These are phyloP conservation scores for Trichoderma orchidacearum DNA, from an alignment of 495 filamentous ascomycete species.

Conservation along the genomic window DNA sequence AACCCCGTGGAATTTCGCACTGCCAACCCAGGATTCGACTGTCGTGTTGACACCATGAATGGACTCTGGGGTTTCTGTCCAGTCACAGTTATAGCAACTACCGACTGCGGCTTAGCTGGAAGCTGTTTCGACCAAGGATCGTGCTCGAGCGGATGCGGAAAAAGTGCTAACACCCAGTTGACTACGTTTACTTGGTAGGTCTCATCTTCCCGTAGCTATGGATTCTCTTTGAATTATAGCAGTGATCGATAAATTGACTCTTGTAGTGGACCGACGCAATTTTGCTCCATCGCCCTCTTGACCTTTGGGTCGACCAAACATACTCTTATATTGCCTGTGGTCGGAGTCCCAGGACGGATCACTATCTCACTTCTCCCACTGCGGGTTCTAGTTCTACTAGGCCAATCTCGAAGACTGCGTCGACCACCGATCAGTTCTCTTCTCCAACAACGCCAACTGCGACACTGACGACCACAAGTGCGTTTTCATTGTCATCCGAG, in stretches of 20 bases:
- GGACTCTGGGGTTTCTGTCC: constrained; percentile 12
- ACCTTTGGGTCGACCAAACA: constrained; percentile 5
- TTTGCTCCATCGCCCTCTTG: constrained; percentile 11
- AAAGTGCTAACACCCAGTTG: neutral
- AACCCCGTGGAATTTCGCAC: constrained; percentile 4
- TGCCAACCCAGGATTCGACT: constrained; percentile 9
- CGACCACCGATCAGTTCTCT: neutral
- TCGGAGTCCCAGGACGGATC: constrained; percentile 1
- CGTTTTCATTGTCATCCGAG: neutral
- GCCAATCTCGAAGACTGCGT: neutral
- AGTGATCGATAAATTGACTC: neutral
- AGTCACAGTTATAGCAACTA: constrained; percentile 1
- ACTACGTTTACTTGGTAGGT: constrained; percentile 12
- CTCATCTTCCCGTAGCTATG: neutral
- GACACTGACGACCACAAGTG: neutral
- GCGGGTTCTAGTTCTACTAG: neutral
- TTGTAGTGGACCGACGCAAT: constrained; percentile 5
- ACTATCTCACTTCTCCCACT: constrained; percentile 5
- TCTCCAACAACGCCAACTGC: neutral
- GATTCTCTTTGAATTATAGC: neutral
- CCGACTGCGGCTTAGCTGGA: constrained; percentile 10
- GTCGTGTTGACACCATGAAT: constrained; percentile 7
- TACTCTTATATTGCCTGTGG: constrained; percentile 11
- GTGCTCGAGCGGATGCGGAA: constrained; percentile 5
- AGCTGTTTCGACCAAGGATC: constrained; percentile 9